Conservation (phyloP, 2,329 filamentous ascomycete genomes). For the Colletotrichum sp. region DNA sequence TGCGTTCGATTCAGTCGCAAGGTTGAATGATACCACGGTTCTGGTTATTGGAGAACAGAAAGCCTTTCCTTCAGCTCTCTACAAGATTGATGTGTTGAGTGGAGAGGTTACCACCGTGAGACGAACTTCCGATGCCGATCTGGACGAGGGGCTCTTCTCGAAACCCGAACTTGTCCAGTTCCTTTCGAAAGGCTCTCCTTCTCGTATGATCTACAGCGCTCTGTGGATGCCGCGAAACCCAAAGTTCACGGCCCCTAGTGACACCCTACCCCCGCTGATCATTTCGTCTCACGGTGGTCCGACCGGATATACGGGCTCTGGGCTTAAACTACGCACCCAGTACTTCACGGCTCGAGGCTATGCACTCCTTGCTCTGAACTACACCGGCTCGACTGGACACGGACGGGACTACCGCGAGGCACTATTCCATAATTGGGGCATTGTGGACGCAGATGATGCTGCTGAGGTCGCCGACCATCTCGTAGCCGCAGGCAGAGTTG, state of each 20-base stretch:
- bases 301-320: constrained; percentile 47
- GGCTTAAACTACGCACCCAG: constrained; percentile 50
- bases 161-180: constrained; percentile 39
- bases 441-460: constrained; percentile 55
- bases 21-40: constrained; percentile 38
- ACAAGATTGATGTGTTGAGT: constrained; percentile 33
- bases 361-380: constrained; percentile 55
- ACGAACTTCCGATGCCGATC: constrained; percentile 34
- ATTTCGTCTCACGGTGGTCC: constrained; percentile 57
- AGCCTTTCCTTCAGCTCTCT: constrained; percentile 35
- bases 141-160: constrained; percentile 38
- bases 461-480: constrained; percentile 51
- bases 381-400: constrained; percentile 56
- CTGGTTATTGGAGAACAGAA: constrained; percentile 42
- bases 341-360: constrained; percentile 61
- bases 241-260: constrained; percentile 39
- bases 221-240: constrained; percentile 56
- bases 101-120: constrained; percentile 32
- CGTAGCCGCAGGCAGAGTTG: constrained; percentile 37
- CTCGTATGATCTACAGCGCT: constrained; percentile 46
- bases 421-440: constrained; percentile 55
- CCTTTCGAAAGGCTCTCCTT: constrained; percentile 28
- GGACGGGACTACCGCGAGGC: constrained; percentile 54
- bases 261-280: constrained; percentile 51
- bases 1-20: constrained; percentile 36